Conservation (phyloP, 75 land plant species). For the Picea sitchensis region DNA sequence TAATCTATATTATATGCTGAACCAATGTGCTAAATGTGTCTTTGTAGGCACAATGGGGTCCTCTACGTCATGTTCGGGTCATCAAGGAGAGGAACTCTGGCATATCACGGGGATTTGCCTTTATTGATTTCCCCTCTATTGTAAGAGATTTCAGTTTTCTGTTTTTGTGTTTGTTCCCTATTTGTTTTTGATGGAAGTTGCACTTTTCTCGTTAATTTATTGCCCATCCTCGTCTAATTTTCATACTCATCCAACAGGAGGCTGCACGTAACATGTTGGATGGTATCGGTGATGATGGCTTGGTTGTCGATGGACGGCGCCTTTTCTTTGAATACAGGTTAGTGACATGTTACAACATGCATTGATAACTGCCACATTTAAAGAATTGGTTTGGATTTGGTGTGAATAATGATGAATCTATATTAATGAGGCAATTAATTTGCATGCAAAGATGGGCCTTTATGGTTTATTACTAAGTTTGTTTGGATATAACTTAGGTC, state of each 20-base stretch:
- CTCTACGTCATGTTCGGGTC: conserved; percentile 95
- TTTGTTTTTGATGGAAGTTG: not conserved
- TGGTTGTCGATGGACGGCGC: conserved; percentile 86
- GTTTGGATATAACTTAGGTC: not conserved
- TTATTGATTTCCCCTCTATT: conserved; percentile 95
- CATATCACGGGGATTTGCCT: conserved; percentile 97
- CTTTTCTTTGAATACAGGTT: conserved; percentile 96
- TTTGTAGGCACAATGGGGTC: conserved; percentile 98
- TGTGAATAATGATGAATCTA: not conserved
- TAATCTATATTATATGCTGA: not conserved
- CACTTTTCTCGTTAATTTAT: not conserved
- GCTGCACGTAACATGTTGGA: conserved; percentile 96
- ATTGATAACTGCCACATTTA: not conserved
- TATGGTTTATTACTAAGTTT: not conserved
- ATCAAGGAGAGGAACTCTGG: conserved; percentile 95
- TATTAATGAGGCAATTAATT: not conserved
- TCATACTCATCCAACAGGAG: conserved; percentile 36
- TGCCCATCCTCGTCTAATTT: not conserved
- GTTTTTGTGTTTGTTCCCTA: not conserved
- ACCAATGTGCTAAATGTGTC: not conserved
- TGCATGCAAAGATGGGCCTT: not conserved
- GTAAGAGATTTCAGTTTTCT: conserved; percentile 28
- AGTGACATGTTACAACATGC: not conserved
- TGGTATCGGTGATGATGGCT: conserved; percentile 79
- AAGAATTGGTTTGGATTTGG: not conserved